Percentiles rank a stretch among this genome's conserved stretches.
Conservation (phyloP, 2,329 filamentous ascomycete species). For the Geoglossum cookeanum region DNA sequence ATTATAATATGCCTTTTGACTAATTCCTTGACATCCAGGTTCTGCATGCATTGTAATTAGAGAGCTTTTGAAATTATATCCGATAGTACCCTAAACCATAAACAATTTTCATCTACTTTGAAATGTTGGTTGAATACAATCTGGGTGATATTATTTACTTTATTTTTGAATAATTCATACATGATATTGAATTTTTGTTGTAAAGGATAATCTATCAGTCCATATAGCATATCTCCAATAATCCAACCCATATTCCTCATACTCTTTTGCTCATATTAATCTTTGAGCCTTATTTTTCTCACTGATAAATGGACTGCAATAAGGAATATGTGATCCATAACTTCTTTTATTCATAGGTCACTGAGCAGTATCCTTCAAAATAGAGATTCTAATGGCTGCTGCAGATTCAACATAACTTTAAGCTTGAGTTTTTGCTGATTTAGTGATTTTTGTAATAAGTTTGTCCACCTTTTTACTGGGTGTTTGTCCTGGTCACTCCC, state of each 20-base stretch:
- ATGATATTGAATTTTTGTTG: neutral
- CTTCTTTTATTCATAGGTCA: neutral
- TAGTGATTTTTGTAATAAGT: neutral
- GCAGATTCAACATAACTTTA: neutral
- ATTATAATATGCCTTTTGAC: too few species aligned
- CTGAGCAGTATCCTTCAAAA: neutral
- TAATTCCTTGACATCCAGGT: too few species aligned
- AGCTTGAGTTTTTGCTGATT: neutral
- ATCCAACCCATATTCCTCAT: neutral
- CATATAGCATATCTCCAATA: neutral
- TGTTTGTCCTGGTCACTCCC: too few species aligned
- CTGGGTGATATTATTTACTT: neutral
- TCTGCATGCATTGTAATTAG: too few species aligned
- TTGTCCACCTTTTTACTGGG: too few species aligned
- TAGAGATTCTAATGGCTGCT: neutral
- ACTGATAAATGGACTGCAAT: conserved; percentile 1
- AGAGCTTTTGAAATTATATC: too few species aligned
- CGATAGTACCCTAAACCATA: neutral
- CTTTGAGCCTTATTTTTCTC: neutral
- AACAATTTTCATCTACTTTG: neutral
- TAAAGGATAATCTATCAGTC: neutral
- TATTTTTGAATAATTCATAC: neutral
- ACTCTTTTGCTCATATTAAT: neutral
- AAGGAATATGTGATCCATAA: neutral
- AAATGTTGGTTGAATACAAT: neutral